Evolutionary conservation across 202 grass and related monocot species (phyloP).

Genomic region (Musa balbisiana): DNA sequence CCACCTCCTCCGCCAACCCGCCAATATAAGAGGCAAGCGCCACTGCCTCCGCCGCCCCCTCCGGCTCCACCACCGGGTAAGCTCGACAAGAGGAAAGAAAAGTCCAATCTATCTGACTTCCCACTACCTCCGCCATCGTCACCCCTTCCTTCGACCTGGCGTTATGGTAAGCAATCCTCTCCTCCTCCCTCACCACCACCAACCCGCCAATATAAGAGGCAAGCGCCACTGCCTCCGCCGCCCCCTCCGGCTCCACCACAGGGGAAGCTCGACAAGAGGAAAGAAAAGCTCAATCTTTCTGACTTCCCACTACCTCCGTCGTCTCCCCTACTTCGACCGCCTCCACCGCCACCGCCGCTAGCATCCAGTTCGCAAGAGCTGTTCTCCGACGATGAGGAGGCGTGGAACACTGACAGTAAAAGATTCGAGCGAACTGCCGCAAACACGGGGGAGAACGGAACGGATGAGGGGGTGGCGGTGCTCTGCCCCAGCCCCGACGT

Average conservation of each 20-base stretch:
- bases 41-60: neutral
- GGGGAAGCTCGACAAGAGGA: slow-evolving; percentile 7
- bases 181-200: slow-evolving; percentile 19
- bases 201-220: slow-evolving; percentile 2
- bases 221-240: neutral
- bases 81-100: slow-evolving; percentile 31
- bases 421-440: slow-evolving; percentile 23
- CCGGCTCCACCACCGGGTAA: neutral
- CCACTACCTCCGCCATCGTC: slow-evolving; percentile 38
- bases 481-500: slow-evolving; percentile 93
- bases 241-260: neutral
- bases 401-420: neutral
- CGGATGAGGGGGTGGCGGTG: slow-evolving; percentile 24
- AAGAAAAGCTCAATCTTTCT: slow-evolving; percentile 22
- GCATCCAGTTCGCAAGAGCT: neutral
- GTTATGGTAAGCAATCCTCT: slow-evolving; percentile 29
- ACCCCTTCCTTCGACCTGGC: slow-evolving; percentile 6
- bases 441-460: neutral
- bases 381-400: neutral
- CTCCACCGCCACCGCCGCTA: slow-evolving; percentile 41
- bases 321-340: slow-evolving; percentile 41
- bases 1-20: slow-evolving; percentile 21
- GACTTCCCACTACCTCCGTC: slow-evolving; percentile 48
- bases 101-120: slow-evolving; percentile 28
- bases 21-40: neutral